These are phyloP conservation scores for Glarea lozoyensis DNA, from an alignment of 495 filamentous ascomycete species.

Conservation along the genomic window DNA sequence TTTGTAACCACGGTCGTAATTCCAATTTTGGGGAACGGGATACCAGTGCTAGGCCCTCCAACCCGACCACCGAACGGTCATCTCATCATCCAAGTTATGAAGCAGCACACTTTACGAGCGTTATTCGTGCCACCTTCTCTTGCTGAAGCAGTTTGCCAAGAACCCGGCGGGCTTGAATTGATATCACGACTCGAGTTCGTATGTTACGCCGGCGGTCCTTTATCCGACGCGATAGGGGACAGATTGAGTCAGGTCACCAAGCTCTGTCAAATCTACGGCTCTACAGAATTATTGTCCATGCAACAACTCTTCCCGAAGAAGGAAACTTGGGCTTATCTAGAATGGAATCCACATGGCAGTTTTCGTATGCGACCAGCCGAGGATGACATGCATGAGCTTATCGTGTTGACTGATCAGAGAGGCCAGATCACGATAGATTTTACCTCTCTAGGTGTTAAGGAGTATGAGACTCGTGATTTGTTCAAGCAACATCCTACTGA, in stretches of 20 bases:
- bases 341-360: not conserved
- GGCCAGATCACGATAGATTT: slow-evolving; percentile 34
- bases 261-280: slow-evolving; percentile 5
- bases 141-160: not conserved
- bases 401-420: slow-evolving; percentile 5
- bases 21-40: not conserved
- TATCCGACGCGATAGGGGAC: not conserved
- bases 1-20: not conserved
- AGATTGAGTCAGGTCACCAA: slow-evolving; percentile 6
- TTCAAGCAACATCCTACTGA: slow-evolving; percentile 23
- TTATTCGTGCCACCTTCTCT: not conserved
- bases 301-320: not conserved
- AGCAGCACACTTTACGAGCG: not conserved
- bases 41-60: slow-evolving; percentile 1
- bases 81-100: not conserved
- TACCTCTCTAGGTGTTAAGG: slow-evolving; percentile 40
- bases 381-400: slow-evolving; percentile 22
- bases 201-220: not conserved
- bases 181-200: slow-evolving; percentile 1
- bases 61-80: not conserved
- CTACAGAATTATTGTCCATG: not conserved
- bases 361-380: slow-evolving; percentile 19
- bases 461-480: slow-evolving; percentile 47
- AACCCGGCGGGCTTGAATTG: not conserved
- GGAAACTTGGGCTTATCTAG: not conserved